Base-by-base conservation (phyloP, 176 grass and related monocot species). In the Lolium rigidum region DNA sequence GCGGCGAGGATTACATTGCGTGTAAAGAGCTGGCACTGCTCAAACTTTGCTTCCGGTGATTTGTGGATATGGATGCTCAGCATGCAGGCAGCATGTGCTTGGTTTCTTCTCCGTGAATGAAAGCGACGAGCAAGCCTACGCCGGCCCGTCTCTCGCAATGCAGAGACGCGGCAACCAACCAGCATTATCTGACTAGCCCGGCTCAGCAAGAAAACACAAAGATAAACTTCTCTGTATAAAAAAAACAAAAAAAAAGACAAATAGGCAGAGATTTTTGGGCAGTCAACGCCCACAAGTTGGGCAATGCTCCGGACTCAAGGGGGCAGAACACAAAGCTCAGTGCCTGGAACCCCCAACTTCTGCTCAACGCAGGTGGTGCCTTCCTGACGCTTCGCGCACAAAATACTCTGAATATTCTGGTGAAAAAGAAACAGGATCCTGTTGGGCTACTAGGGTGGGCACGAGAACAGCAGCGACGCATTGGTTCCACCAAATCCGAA, bases 401-500 rank as follows among this genome's bases (percentile, higher is more conserved):
- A 35, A 35, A 35, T 35, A 5, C 46, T 83, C 63, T 25, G 54
- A 52, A 63, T 55, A 63, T 57, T 86, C 46, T n/a, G 20, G 9
- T 22, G 43, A 46, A 24, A 80, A 39, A 50, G 25, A 56, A 16
- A 15, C 20, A 25, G 38, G 4, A 12, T 9, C 35, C 15, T 38
- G 51, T 17, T 70, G 47, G 20, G 2, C 9, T 4, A 8, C 85
- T 87, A 67, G 16, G 85, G 85, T 0, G 85, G 89, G 0, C 84
- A 31, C 7, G 89, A 90, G 87, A 97, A 97, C 52, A 98, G 83
- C 38, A 95, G 86, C 6, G 96, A 91, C 2, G 96, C 83, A 80
- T 95, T 98, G 25, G 93, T 98, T 85, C 96, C 96, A 80, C 96
- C 96, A 28, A 95, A 98, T 16, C 96, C 93, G 20, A 95, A 98